These are phyloP conservation scores for Helicocarpus griseus DNA, from an alignment of 2,329 filamentous ascomycete genomes.

Conservation along the genomic window DNA sequence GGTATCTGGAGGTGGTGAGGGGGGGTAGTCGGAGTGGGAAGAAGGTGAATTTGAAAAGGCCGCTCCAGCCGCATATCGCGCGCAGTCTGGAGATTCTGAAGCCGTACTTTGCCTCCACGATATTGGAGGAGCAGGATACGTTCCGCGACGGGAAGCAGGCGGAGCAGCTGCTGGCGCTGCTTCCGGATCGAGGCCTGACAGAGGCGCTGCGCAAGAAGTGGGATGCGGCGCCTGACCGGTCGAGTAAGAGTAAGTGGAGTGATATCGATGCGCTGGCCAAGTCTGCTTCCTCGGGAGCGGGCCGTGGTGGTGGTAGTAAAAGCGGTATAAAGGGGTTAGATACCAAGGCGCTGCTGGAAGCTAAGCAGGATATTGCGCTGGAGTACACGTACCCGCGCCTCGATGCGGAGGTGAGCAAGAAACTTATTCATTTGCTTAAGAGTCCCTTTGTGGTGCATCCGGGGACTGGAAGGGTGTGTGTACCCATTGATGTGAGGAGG, in stretches of 20 bases:
- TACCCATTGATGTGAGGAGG: slow-evolving; percentile 70
- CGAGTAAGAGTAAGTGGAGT: slow-evolving; percentile 77
- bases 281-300: slow-evolving; percentile 53
- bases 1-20: slow-evolving; percentile 82
- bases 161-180: slow-evolving; percentile 68
- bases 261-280: slow-evolving; percentile 85
- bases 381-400: slow-evolving; percentile 97
- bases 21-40: slow-evolving; percentile 80
- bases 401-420: slow-evolving; percentile 95
- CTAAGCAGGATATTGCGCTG: slow-evolving; percentile 90
- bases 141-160: slow-evolving; percentile 63
- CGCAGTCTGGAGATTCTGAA: slow-evolving; percentile 80
- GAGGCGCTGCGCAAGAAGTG: slow-evolving; percentile 81
- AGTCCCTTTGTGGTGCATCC: slow-evolving; percentile 95
- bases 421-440: slow-evolving; percentile 95
- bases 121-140: slow-evolving; percentile 77
- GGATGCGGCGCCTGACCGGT: slow-evolving; percentile 69
- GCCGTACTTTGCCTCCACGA: slow-evolving; percentile 71
- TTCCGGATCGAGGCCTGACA: slow-evolving; percentile 70
- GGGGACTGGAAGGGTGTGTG: slow-evolving; percentile 86
- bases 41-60: slow-evolving; percentile 72
- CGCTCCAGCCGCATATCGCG: slow-evolving; percentile 78
- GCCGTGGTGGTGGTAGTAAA: slow-evolving; percentile 18
- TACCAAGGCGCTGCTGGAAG: slow-evolving; percentile 63
- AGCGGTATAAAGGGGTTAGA: slow-evolving; percentile 49